Evolutionary conservation across 495 filamentous ascomycete species (phyloP).

Genomic region (Coniosporium apollinis): DNA sequence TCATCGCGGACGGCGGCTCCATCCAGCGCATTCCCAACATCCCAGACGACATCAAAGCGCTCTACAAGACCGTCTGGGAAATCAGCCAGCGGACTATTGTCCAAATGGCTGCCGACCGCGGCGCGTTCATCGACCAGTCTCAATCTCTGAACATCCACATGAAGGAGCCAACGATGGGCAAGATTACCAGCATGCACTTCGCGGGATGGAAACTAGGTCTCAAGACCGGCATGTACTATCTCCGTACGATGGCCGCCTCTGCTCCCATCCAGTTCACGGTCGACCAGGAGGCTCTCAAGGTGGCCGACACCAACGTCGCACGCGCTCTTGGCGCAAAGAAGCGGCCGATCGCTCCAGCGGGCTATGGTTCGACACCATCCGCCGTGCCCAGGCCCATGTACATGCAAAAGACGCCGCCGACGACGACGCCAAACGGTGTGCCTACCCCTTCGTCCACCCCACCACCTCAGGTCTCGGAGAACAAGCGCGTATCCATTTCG

Average conservation of each 20-base stretch:
- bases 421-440: conserved; percentile 36
- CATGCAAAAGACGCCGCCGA: conserved; percentile 32
- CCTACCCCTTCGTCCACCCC: conserved; percentile 45
- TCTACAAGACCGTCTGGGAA: conserved; percentile 99
- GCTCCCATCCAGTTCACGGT: conserved; percentile 98
- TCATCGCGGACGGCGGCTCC: conserved; percentile 90
- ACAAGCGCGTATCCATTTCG: conserved; percentile 20
- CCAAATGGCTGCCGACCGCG: conserved; percentile 95
- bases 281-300: conserved; percentile 87
- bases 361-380: conserved; percentile 25
- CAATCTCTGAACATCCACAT: conserved; percentile 99
- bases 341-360: conserved; percentile 31
- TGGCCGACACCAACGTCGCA: conserved; percentile 69
- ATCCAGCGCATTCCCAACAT: conserved; percentile 96
- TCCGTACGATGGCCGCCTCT: conserved; percentile 91
- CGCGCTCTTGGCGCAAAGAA: conserved; percentile 48
- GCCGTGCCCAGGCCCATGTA: conserved; percentile 46
- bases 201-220: conserved; percentile 96
- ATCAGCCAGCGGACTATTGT: conserved; percentile 92
- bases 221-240: conserved; percentile 99
- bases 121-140: conserved; percentile 95
- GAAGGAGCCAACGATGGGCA: conserved; percentile 98
- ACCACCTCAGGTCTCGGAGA: conserved; percentile 14
- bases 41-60: conserved; percentile 81
- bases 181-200: conserved; percentile 99